These are phyloP conservation scores for Fusarium vanettenii DNA, from an alignment of 2,329 filamentous ascomycete genomes.

Conservation along the genomic window DNA sequence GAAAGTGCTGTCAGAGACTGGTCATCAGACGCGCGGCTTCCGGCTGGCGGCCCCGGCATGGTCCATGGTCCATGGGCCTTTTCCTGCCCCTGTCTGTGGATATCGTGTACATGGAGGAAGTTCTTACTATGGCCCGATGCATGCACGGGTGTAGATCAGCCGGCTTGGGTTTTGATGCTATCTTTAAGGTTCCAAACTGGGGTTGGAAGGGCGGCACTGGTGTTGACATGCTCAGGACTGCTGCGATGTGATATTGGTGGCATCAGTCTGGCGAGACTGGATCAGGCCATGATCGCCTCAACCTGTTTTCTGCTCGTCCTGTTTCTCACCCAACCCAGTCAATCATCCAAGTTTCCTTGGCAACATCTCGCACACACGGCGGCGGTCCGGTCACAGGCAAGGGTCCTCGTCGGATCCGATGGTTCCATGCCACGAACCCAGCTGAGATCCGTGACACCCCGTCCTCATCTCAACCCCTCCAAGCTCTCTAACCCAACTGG, in stretches of 20 bases:
- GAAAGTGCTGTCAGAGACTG: not conserved
- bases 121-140: conserved; percentile 3
- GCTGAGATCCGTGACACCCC: conserved; percentile 40
- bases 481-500: not conserved
- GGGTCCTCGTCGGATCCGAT: conserved; percentile 23
- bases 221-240: not conserved
- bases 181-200: not conserved
- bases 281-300: not conserved
- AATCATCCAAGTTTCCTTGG: conserved; percentile 5
- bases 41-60: not conserved
- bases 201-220: not conserved
- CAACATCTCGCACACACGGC: conserved; percentile 12
- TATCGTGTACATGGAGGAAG: not conserved
- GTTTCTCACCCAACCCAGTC: not conserved
- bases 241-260: not conserved
- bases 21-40: conserved; percentile 9
- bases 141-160: conserved; percentile 16
- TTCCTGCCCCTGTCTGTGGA: not conserved
- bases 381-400: conserved; percentile 2
- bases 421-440: conserved; percentile 32
- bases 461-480: conserved; percentile 18
- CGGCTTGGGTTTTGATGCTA: conserved; percentile 2
- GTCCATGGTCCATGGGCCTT: not conserved
- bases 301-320: not conserved
- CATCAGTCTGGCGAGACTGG: not conserved